Evolutionary conservation across 306 rosid genomes (phyloP).

Genomic region (Acacia acuminata): DNA sequence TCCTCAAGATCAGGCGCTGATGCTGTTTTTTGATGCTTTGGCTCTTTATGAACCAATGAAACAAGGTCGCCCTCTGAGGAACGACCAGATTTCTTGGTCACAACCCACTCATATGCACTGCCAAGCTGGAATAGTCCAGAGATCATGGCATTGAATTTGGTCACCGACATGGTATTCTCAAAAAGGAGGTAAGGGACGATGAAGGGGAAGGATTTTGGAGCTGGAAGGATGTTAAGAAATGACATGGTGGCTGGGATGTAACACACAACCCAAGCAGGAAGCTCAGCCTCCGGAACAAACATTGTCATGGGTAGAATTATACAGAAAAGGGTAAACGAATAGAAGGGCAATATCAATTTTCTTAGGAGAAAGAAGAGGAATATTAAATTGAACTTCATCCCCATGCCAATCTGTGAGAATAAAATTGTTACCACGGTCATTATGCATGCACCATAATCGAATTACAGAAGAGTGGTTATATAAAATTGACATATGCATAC

Average conservation of each 20-base stretch:
- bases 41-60: conserved; percentile 62
- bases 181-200: conserved; percentile 93
- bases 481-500: conserved; percentile 35
- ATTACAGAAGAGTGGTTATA: neutral
- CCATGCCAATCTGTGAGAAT: conserved; percentile 68
- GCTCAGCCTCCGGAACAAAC: conserved; percentile 88
- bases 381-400: conserved; percentile 89
- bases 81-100: conserved; percentile 90
- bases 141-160: conserved; percentile 94
- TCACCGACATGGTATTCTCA: conserved; percentile 93
- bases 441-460: conserved; percentile 27
- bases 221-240: conserved; percentile 86
- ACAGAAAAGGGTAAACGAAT: conserved; percentile 88
- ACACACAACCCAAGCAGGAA: conserved; percentile 90
- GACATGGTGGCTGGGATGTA: conserved; percentile 91
- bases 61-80: conserved; percentile 88
- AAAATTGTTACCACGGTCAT: neutral
- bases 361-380: conserved; percentile 86
- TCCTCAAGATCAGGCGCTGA: conserved; percentile 67
- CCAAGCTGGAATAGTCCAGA: conserved; percentile 90
- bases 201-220: conserved; percentile 90
- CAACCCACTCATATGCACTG: conserved; percentile 94
- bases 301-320: conserved; percentile 95
- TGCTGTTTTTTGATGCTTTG: conserved; percentile 61
- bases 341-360: conserved; percentile 82